Percentiles rank a stretch among this genome's conserved stretches.
phyloP scores from a whole-genome alignment of 805 yeast genomes.

The Myxozyma mucilagina region DNA sequence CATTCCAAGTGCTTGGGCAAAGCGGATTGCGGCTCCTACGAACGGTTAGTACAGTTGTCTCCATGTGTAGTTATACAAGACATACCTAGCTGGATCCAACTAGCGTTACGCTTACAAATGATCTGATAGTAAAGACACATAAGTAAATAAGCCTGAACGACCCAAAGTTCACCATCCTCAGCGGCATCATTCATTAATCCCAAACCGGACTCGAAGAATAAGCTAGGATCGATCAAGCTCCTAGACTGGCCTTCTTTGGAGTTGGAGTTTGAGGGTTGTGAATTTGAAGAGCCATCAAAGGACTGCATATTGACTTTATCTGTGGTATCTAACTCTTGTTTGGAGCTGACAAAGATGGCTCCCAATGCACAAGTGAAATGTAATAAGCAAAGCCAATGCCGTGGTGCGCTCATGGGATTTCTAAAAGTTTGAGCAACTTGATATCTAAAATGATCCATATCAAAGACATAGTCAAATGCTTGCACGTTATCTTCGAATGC shows the following conservation, averaged over 20 bases:
- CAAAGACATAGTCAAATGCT: constrained; percentile 45
- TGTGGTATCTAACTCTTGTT: constrained; percentile 34
- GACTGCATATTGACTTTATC: constrained; percentile 34
- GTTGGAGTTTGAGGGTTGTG: neutral
- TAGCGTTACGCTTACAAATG: constrained; percentile 44
- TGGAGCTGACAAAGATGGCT: constrained; percentile 43
- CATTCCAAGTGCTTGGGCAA: constrained; percentile 49
- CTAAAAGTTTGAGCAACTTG: constrained; percentile 41
- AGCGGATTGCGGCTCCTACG: constrained; percentile 43
- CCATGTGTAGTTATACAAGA: neutral
- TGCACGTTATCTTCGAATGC: constrained; percentile 46
- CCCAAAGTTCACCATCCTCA: constrained; percentile 48
- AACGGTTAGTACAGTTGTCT: neutral
- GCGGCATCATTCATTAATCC: constrained; percentile 39
- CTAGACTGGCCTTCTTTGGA: constrained; percentile 2
- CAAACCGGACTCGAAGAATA: constrained; percentile 44
- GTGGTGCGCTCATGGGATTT: constrained; percentile 38
- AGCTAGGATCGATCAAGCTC: constrained; percentile 35
- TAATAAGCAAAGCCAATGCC: constrained; percentile 41
- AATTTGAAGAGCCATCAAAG: neutral
- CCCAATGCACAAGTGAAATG: constrained; percentile 48
- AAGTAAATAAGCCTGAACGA: constrained; percentile 46
- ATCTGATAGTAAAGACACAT: constrained; percentile 46
- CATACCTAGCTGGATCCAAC: constrained; percentile 50
- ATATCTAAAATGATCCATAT: constrained; percentile 41